Percentiles rank a stretch among this genome's conserved stretches.
These are phyloP conservation scores for Beauveria sp. DNA, from an alignment of 2,329 filamentous ascomycete genomes.

Conservation along the genomic window DNA sequence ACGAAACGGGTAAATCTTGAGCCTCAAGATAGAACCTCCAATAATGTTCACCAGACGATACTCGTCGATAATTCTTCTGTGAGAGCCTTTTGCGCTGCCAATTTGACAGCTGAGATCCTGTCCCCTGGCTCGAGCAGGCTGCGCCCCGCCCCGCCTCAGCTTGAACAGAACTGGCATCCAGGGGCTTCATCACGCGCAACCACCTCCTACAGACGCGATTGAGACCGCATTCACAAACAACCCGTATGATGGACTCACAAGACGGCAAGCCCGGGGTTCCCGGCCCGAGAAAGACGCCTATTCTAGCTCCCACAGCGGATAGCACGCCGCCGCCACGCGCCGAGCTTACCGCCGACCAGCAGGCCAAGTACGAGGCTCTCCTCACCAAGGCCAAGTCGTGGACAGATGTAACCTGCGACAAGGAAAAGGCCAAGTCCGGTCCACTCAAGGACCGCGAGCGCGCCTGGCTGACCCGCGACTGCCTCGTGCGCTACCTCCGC, in stretches of 20 bases:
- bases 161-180: background rate
- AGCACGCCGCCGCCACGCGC: constrained; percentile 49
- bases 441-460: constrained; percentile 72
- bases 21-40: background rate
- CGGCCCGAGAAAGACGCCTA: constrained; percentile 42
- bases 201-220: background rate
- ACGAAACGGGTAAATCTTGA: background rate
- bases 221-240: background rate
- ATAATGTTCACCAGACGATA: too few species aligned
- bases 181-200: background rate
- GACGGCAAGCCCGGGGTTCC: background rate
- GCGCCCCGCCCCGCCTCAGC: background rate
- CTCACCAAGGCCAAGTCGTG: constrained; percentile 64
- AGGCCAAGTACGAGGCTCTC: constrained; percentile 72
- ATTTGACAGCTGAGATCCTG: background rate
- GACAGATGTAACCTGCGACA: constrained; percentile 53
- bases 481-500: constrained; percentile 83
- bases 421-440: constrained; percentile 47
- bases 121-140: too few species aligned
- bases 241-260: background rate
- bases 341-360: constrained; percentile 66
- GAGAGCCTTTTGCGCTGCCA: background rate
- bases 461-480: constrained; percentile 88
- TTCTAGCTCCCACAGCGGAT: constrained; percentile 47
- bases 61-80: too few species aligned